Conservation (phyloP, 176 grass and related monocot genomes). For the Hsuehochloa calcarea region DNA sequence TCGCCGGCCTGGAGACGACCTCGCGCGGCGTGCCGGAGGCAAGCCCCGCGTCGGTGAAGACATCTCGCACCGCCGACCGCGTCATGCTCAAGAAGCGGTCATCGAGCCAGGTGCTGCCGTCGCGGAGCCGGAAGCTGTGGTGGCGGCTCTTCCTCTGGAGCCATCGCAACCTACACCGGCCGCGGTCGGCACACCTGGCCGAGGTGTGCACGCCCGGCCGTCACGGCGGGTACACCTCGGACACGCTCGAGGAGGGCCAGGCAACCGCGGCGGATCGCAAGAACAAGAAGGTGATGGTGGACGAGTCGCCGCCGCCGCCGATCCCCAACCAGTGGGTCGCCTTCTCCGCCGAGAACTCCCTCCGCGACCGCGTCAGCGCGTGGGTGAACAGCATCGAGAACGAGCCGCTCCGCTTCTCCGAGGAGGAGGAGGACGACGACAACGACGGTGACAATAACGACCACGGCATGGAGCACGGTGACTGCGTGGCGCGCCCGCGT, state of each 20-base stretch:
- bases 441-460: constrained; percentile 6
- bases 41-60: constrained; percentile 80
- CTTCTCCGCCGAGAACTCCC: constrained; percentile 69
- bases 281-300: constrained; percentile 48
- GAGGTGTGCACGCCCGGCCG: not conserved
- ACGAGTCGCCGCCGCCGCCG: constrained; percentile 27
- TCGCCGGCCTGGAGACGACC: not conserved
- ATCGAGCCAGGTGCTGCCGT: constrained; percentile 96
- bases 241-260: constrained; percentile 56
- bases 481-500: not conserved
- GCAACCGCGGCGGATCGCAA: constrained; percentile 35
- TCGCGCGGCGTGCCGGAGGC: constrained; percentile 15
- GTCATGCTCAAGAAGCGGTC: constrained; percentile 93
- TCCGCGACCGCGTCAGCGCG: constrained; percentile 64
- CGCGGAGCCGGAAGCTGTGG: constrained; percentile 94
- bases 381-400: constrained; percentile 80
- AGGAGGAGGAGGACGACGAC: constrained; percentile 31
- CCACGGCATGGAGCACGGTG: not conserved
- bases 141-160: constrained; percentile 98
- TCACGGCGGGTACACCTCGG: constrained; percentile 79
- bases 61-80: constrained; percentile 63
- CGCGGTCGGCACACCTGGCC: constrained; percentile 14
- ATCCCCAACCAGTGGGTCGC: constrained; percentile 84
- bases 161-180: constrained; percentile 83
- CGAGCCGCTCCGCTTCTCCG: constrained; percentile 29